Base-by-base conservation (phyloP, 1,139 yeast species). In the Tardiomyces depauwii region DNA sequence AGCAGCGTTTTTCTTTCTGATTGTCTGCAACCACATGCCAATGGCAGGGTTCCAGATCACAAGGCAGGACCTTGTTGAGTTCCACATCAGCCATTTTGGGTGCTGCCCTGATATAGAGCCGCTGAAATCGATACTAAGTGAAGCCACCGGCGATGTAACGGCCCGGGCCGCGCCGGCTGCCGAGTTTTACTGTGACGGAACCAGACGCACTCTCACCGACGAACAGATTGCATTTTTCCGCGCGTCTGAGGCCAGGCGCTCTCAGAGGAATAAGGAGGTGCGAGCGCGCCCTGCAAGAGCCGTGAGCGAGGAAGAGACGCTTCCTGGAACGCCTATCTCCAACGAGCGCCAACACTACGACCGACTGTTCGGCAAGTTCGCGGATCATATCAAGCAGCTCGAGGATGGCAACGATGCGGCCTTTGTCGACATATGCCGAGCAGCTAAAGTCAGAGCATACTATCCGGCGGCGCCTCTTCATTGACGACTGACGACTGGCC, bases 201-300 rank as follows among this genome's bases (percentile, higher is more conserved):
- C 51, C 3, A 42, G 44, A 19, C 51, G 61, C 10, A 55, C 60
- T 1, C 48, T 59, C 25, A 57, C 59, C 0, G 61, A 58, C 36
- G 56, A 58, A 19, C 55, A 59, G 44, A 53, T 59, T 19, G 55
- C 48, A 11, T 56, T 52, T 46, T 56, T 59, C 30, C 51, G 59
- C 6, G 49, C 48, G 9, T 53, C 58, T 9, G 61, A 57, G 36
- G 18, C 47, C 42, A 44, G 32, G 44, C 40, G 25, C 27, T 39
- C 33, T 46, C 39, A 13, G 25, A 32, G 30, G 14, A 39, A 14
- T 42, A 42, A n/a, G 13, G 27, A 30, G 40, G 40, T 21, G 32
- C 28, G 23, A 23, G 27, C 14, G 7, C n/a, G 36, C 11, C 18
- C n/a, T 3, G 5, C n/a, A 39, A 10, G 18, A 25, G 11, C 39